Conservation (phyloP, 306 rosid genomes). For the Sindora glabra region DNA sequence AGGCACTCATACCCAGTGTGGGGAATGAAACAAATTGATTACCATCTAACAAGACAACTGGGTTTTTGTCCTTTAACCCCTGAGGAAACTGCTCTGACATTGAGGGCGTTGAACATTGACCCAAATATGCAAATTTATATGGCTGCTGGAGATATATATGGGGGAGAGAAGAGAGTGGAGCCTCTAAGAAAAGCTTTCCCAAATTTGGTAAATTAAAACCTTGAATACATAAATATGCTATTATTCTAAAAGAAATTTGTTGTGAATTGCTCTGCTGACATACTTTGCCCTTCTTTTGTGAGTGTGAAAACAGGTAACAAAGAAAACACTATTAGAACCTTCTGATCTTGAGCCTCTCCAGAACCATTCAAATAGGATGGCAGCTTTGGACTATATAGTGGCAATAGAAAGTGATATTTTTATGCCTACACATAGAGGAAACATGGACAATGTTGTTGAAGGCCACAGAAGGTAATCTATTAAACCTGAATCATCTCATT, state of each 20-base stretch:
- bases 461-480: conserved; percentile 54
- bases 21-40: conserved; percentile 51
- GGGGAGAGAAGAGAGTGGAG: conserved; percentile 45
- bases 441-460: conserved; percentile 68
- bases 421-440: conserved; percentile 57
- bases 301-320: conserved; percentile 16
- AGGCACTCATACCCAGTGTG: conserved; percentile 61
- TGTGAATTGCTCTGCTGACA: not conserved
- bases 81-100: conserved; percentile 54
- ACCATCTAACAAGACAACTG: conserved; percentile 29
- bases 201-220: conserved; percentile 30
- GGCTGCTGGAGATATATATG: conserved; percentile 65
- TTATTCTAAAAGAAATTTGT: too few species aligned
- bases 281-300: not conserved
- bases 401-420: conserved; percentile 58
- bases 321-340: conserved; percentile 47
- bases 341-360: conserved; percentile 45
- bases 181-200: conserved; percentile 41
- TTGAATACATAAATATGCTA: not conserved
- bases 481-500: too few species aligned
- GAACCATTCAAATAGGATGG: conserved; percentile 64
- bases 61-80: conserved; percentile 70
- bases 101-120: conserved; percentile 46
- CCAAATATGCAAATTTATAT: conserved; percentile 52
- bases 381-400: conserved; percentile 64